Conservation (phyloP, 2,329 filamentous ascomycete genomes). For the Thelonectria discophora region DNA sequence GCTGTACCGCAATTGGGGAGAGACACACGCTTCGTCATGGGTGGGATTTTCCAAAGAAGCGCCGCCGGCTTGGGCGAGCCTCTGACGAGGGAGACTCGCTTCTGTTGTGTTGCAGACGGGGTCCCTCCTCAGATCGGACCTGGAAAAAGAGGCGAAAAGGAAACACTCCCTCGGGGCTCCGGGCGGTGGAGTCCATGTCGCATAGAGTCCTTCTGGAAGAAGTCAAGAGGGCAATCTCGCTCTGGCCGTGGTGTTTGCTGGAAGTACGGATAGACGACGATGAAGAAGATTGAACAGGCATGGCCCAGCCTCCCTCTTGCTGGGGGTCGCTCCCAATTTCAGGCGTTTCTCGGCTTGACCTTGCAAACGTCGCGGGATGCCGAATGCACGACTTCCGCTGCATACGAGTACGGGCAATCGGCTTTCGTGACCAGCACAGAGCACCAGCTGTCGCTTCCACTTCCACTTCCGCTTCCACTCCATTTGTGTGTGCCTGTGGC, state of each 20-base stretch:
- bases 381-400: neutral
- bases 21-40: slow-evolving; percentile 5
- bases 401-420: slow-evolving; percentile 2
- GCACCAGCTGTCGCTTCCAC: neutral
- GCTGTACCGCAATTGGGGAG: neutral
- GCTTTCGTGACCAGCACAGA: neutral
- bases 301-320: neutral
- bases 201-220: slow-evolving; percentile 16
- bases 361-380: neutral
- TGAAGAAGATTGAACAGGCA: neutral
- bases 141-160: neutral
- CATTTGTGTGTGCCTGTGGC: too few relatives aligned
- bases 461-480: too few relatives aligned
- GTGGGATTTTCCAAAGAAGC: neutral
- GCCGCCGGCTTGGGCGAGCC: too few relatives aligned
- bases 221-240: slow-evolving; percentile 1
- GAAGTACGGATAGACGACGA: too few relatives aligned
- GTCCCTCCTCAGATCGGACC: neutral
- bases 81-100: neutral
- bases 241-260: slow-evolving; percentile 1
- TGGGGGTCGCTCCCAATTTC: slow-evolving; percentile 2
- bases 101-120: neutral
- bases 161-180: slow-evolving; percentile 5
- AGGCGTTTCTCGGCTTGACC: neutral
- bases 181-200: slow-evolving; percentile 9